Evolutionary conservation across 768 basidiomycete genomes (phyloP).

Genomic region (Suillus placidus): DNA sequence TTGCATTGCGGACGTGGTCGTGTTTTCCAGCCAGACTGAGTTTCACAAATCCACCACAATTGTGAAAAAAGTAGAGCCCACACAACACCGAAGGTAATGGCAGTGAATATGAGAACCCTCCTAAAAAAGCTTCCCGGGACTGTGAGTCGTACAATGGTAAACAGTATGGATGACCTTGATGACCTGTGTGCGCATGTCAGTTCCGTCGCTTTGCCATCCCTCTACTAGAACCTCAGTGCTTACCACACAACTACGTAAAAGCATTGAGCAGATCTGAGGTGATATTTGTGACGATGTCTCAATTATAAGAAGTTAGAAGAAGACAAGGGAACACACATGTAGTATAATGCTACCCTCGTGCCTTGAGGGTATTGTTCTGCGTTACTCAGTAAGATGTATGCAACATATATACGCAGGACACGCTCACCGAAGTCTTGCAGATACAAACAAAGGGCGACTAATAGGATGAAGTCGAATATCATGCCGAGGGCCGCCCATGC

Average conservation of each 20-base stretch:
- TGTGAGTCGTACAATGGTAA: not conserved
- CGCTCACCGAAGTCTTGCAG: not conserved
- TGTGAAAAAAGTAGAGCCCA: not conserved
- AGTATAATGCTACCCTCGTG: not conserved
- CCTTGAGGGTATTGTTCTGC: not conserved
- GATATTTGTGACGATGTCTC: not conserved
- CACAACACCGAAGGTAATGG: not conserved
- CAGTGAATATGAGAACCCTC: not conserved
- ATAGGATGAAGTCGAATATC: not conserved
- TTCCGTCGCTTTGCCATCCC: not conserved
- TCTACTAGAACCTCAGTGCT: not conserved
- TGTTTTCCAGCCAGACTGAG: not conserved
- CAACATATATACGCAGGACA: not conserved
- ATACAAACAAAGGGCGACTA: not conserved
- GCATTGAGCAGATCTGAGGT: not conserved
- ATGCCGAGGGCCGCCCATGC: not conserved
- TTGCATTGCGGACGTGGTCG: not conserved
- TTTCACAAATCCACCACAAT: not conserved
- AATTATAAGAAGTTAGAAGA: not conserved
- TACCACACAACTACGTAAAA: not conserved
- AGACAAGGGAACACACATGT: not conserved
- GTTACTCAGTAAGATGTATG: not conserved
- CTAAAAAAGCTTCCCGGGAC: not conserved
- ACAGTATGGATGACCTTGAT: not conserved
- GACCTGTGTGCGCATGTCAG: not conserved